Conservation (phyloP, 139 green algal genomes). For the Edaphochlamys debaryana region DNA sequence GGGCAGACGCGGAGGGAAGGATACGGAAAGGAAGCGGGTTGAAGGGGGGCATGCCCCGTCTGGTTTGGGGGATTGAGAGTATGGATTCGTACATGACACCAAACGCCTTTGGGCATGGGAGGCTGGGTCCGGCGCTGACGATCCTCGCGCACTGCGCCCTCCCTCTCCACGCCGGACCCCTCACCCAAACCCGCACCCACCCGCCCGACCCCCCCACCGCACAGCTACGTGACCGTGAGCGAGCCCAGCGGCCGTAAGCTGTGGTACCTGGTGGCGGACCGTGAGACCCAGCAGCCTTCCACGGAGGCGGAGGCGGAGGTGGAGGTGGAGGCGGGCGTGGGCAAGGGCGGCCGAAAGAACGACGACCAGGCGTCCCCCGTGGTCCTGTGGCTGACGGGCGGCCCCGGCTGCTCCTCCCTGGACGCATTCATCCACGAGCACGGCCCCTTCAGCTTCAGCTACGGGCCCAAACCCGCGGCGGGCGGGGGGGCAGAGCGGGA, state of each 20-base stretch:
- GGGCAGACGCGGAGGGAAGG: too few relatives aligned
- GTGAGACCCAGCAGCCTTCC: background rate
- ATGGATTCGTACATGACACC: too few relatives aligned
- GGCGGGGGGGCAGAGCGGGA: background rate
- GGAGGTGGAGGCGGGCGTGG: background rate
- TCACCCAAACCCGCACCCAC: too few relatives aligned
- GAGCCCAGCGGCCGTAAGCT: conserved; percentile 23
- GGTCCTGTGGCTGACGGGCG: conserved; percentile 63
- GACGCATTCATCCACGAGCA: conserved; percentile 78
- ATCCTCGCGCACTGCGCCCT: too few relatives aligned
- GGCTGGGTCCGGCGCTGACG: too few relatives aligned
- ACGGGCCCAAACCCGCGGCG: too few relatives aligned
- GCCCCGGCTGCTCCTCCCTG: conserved; percentile 59
- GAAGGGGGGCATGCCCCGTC: too few relatives aligned
- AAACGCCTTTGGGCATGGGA: too few relatives aligned
- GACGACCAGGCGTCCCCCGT: conserved; percentile 31
- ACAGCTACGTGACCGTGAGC: conserved; percentile 53
- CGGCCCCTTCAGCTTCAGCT: conserved; percentile 67
- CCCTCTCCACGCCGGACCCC: too few relatives aligned
- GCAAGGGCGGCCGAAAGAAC: background rate
- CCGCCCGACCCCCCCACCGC: too few relatives aligned
- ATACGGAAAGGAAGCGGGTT: too few relatives aligned
- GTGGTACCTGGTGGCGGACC: conserved; percentile 57
- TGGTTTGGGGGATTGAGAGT: too few relatives aligned
- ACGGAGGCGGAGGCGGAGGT: background rate